Base-by-base conservation (phyloP, 78 protist genomes). In the Cavenderia fasciculata region DNA sequence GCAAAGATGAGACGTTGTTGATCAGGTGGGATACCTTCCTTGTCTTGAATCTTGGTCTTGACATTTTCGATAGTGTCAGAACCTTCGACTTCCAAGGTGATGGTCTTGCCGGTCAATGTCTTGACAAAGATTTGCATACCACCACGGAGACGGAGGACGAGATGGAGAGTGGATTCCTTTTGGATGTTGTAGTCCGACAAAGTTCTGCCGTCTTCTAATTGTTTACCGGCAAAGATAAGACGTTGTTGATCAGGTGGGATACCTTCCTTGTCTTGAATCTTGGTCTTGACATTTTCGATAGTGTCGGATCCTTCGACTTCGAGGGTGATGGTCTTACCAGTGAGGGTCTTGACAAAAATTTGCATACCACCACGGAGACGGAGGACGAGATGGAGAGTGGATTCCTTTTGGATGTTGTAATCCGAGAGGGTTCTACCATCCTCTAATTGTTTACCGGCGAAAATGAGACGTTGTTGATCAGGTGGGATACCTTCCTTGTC, bases 201-300 rank as follows among this genome's bases (percentile, higher is more conserved):
- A 66, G 98, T 97, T 31, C 98, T 62, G 54, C 98, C 99, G 34
- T 97, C 99, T 63, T 99, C 99, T 79, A 99, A 96, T 78, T 98
- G 99, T 96, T 97, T 98, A 47, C 90, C 85, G 66, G 99, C 99
- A 66, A 98, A 99, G 77, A 98, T 98, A 56, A 99, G 94, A 41
- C 99, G 92, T 95, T 99, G 99, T 74, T 98, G 99, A 51, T 99
- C 99, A n/a, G 99, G 99, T 74, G 99, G 99, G 46, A 98, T 98
- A 25, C 99, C 99, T 86, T 98, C 99, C 94, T 98, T 97, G 93
- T 97, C 98, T 86, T 97, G 99, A 77, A 99, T 99, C 96, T 98
- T 97, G 36, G 95, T 86, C 96, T 98, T 98, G 38, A 98, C 99
- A 70, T 94, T 96, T 41, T 98, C 99, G 43, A 97, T 95, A 56